Evolutionary conservation across 306 rosid species (phyloP).

Genomic region (Mimosa bimucronata): DNA sequence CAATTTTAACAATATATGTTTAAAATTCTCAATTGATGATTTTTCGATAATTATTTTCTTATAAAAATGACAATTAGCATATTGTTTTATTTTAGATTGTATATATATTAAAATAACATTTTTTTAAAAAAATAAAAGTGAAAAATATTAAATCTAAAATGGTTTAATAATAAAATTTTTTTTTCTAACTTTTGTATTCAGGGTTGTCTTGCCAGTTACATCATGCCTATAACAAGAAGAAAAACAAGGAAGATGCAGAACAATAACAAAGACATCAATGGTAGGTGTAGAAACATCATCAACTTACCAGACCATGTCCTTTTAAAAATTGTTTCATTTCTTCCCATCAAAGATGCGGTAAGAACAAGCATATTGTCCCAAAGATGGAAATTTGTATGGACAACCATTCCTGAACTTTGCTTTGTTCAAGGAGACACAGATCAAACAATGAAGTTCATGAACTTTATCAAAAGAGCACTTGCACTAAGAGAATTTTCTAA

Average conservation of each 20-base stretch:
- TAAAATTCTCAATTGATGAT: too few species aligned
- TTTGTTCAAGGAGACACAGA: background rate
- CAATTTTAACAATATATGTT: too few species aligned
- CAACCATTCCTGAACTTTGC: background rate
- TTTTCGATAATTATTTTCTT: too few species aligned
- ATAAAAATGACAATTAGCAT: too few species aligned
- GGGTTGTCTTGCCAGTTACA: background rate
- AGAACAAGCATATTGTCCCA: conserved; percentile 35
- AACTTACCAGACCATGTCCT: background rate
- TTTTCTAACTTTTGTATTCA: background rate
- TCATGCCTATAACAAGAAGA: background rate
- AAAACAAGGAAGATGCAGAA: background rate
- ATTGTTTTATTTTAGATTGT: too few species aligned
- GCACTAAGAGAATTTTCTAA: background rate
- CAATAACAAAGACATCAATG: background rate
- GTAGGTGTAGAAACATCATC: background rate
- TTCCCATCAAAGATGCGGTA: background rate
- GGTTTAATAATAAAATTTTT: too few species aligned
- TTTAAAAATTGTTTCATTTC: background rate
- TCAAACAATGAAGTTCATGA: conserved; percentile 8
- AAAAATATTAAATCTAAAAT: too few species aligned
- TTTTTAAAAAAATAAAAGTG: too few species aligned
- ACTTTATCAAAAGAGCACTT: conserved; percentile 29
- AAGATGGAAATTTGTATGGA: conserved; percentile 37
- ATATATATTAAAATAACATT: too few species aligned